phyloP scores from a whole-genome alignment of 2,329 filamentous ascomycete genomes.

The Cordyceps farinosa region DNA sequence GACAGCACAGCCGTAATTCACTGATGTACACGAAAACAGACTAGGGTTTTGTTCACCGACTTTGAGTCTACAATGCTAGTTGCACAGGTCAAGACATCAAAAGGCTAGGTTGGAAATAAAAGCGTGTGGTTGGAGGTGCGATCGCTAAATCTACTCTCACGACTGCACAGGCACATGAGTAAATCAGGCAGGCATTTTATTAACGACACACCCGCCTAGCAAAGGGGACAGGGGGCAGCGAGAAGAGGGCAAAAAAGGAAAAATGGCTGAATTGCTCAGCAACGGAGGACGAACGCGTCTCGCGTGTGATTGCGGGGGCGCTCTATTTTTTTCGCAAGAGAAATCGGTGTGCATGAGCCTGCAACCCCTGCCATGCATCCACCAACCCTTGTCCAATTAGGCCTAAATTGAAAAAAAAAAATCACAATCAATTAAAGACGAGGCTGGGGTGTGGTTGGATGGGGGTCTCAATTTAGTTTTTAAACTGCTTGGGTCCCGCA shows the following conservation, averaged over 20 bases:
- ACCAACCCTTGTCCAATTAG: slow-evolving; percentile 7
- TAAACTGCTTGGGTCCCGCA: neutral
- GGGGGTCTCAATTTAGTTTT: neutral
- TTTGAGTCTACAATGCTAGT: neutral
- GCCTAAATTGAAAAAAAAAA: neutral
- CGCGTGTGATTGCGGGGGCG: neutral
- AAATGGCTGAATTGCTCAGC: slow-evolving; percentile 4
- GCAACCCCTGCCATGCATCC: neutral
- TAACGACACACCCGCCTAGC: neutral
- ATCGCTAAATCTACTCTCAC: neutral
- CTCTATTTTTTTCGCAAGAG: neutral
- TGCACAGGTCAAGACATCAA: neutral
- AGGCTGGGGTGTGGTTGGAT: slow-evolving; percentile 1
- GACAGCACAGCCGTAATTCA: neutral
- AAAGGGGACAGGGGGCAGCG: neutral
- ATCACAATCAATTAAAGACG: slow-evolving; percentile 4
- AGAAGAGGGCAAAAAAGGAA: neutral
- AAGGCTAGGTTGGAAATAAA: neutral
- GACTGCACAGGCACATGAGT: neutral
- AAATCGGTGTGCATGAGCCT: neutral
- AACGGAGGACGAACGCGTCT: slow-evolving; percentile 2
- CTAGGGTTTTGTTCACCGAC: neutral
- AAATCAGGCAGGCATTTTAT: neutral
- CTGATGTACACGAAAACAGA: neutral
- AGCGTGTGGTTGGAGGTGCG: neutral